Evolutionary conservation across 495 filamentous ascomycete species (phyloP).

Genomic region (Cercophora sp.): DNA sequence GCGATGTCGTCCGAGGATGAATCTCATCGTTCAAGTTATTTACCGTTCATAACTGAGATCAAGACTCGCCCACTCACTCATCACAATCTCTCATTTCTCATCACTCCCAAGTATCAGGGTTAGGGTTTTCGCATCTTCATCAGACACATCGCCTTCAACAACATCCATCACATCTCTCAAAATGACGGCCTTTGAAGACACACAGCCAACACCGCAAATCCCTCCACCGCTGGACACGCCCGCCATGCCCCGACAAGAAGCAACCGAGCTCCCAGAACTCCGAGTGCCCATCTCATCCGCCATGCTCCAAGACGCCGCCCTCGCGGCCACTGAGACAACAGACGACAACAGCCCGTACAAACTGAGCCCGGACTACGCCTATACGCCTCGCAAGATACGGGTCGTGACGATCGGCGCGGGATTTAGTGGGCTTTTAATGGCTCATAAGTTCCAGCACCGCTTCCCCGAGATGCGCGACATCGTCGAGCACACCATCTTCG

Average conservation of each 20-base stretch:
- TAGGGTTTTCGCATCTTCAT: neutral
- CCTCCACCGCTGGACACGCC: neutral
- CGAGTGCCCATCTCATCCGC: neutral
- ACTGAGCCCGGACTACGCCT: conserved; percentile 3
- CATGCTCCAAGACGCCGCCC: neutral
- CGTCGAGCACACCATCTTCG: conserved; percentile 46
- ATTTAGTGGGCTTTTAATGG: conserved; percentile 25
- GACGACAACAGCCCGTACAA: neutral
- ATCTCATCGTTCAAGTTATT: too few species aligned
- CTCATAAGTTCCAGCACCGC: conserved; percentile 24
- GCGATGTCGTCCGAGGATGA: too few species aligned
- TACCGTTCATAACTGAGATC: too few species aligned
- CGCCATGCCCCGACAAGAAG: conserved; percentile 2
- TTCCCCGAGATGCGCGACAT: conserved; percentile 18
- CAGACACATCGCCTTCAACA: neutral
- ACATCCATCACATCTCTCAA: too few species aligned
- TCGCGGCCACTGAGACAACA: neutral
- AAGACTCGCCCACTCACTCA: too few species aligned
- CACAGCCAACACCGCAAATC: neutral
- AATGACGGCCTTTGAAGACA: conserved; percentile 5
- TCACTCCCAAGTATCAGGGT: too few species aligned
- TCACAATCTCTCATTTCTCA: too few species aligned
- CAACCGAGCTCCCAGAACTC: neutral
- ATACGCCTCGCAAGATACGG: conserved; percentile 7
- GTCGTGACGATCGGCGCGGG: conserved; percentile 30